These are phyloP conservation scores for Talaromyces sp. DNA, from an alignment of 2,329 filamentous ascomycete genomes.

Conservation along the genomic window DNA sequence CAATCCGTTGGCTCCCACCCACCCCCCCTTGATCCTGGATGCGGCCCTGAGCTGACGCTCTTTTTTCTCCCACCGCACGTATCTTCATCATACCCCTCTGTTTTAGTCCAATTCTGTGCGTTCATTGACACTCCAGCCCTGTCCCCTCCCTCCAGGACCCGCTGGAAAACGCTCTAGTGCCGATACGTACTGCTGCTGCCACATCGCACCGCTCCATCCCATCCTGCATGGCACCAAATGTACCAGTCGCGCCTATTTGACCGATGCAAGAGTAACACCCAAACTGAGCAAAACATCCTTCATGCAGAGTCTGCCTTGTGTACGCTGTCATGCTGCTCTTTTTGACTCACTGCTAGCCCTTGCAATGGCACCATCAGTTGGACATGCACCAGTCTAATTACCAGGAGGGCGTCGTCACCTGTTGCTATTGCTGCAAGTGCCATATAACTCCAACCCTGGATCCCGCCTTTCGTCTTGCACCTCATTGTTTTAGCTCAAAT, in stretches of 20 bases:
- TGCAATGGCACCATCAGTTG: constrained; percentile 26
- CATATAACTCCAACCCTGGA: constrained; percentile 11
- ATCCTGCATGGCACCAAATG: constrained; percentile 16
- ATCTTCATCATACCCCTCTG: constrained; percentile 1
- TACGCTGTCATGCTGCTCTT: constrained; percentile 26
- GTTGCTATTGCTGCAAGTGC: constrained; percentile 20
- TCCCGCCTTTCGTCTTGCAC: constrained; percentile 5
- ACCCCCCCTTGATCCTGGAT: background rate
- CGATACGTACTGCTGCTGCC: constrained; percentile 6
- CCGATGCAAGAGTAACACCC: constrained; percentile 16
- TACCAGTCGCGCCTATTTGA: constrained; percentile 20
- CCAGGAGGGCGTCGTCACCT: constrained; percentile 29
- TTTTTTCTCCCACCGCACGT: constrained; percentile 10
- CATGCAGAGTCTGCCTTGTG: constrained; percentile 37
- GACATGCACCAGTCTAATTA: constrained; percentile 25
- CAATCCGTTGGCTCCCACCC: constrained; percentile 10
- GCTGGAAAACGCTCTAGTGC: constrained; percentile 10
- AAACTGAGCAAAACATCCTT: constrained; percentile 16
- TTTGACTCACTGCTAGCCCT: constrained; percentile 22
- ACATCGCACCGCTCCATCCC: constrained; percentile 16
- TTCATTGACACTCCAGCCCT: constrained; percentile 7
- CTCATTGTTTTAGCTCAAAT: background rate
- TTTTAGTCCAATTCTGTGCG: background rate
- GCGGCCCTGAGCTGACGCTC: background rate
- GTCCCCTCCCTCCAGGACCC: constrained; percentile 14